Evolutionary conservation across 2,329 filamentous ascomycete species (phyloP).

Genomic region (Laburnicola sp.): DNA sequence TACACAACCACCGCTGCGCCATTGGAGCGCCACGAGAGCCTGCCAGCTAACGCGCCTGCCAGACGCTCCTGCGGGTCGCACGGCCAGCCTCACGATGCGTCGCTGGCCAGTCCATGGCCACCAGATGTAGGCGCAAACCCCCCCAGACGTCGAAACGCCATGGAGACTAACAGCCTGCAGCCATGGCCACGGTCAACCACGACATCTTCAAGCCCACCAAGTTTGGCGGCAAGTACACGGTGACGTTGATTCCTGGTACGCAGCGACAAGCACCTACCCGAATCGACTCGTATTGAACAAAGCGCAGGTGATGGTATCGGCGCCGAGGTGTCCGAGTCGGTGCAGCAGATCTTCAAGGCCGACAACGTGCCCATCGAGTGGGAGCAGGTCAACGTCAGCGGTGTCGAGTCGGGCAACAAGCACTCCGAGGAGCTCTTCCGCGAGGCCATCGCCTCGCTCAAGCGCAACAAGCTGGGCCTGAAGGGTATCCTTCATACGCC

Average conservation of each 20-base stretch:
- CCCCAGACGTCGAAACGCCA: neutral
- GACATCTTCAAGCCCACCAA: constrained; percentile 99
- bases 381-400: constrained; percentile 96
- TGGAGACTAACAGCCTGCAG: constrained; percentile 27
- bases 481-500: constrained; percentile 99
- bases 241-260: constrained; percentile 91
- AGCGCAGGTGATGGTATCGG: constrained; percentile 84
- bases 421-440: constrained; percentile 94
- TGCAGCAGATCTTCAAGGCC: constrained; percentile 99
- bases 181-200: constrained; percentile 70
- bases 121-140: constrained; percentile 55
- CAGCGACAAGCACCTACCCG: constrained; percentile 24
- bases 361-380: constrained; percentile 98
- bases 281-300: constrained; percentile 24
- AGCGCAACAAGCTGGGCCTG: constrained; percentile 97
- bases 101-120: constrained; percentile 55
- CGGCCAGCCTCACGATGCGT: constrained; percentile 52
- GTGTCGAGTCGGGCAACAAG: constrained; percentile 81
- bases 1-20: constrained; percentile 18
- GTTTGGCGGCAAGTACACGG: constrained; percentile 99
- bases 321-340: constrained; percentile 94
- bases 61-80: constrained; percentile 62
- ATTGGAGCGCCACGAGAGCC: constrained; percentile 25
- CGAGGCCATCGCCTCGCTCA: constrained; percentile 91
- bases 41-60: constrained; percentile 31